Evolutionary conservation across 1,284 basidiomycete genomes (phyloP), one percentile per base, ranked within the genome.

Genomic region (Puccinia triticina): DNA sequence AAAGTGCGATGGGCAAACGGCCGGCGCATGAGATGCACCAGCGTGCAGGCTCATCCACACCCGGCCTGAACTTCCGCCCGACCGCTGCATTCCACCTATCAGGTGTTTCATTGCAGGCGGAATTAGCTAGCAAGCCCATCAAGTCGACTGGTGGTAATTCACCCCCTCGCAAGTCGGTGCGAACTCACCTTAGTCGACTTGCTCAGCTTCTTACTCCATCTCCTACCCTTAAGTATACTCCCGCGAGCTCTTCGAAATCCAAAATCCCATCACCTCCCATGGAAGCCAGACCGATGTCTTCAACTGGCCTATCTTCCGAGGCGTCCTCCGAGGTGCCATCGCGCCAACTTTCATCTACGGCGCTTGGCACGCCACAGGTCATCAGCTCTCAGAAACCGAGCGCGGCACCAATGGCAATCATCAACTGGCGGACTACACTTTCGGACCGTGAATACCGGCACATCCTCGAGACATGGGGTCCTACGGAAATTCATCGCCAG

Each of bases 401-500:
- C 43, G 26, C 69, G 11, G 0, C 26, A 34, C 69, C 69, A 23
- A 72, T 72, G 46, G 23, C n/a, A 29, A 72, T 72, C 32, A 72
- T 72, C 48, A 72, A 72, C 26, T 72, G 69, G 69, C 12, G 69
- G 26, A 72, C 69, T 32, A 50, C 69, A 4, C 21, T 72, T 5
- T 72, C 69, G 10, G 69, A 72, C 18, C 69, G 48, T 23, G 69
- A 72, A 40, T 72, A 72, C 21, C 43, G 69, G 23, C 43, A 72
- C 11, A 72, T 72, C 32, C 46, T 72, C 46, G 69, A 72, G 37
- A 53, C 43, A 3, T 72, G 69, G 69, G 89, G 91, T 0, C 85
- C 87, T 11, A 83, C 85, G 11, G 91, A 93, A 85, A 88, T 90
- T 85, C 88, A 89, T 64, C 89, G 93, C 14, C 92, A 93, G 85